A percentile compares a stretch with the other conserved stretches of the same genome.
These are phyloP conservation scores for Podospora sp. DNA, from an alignment of 495 filamentous ascomycete species.

Conservation along the genomic window DNA sequence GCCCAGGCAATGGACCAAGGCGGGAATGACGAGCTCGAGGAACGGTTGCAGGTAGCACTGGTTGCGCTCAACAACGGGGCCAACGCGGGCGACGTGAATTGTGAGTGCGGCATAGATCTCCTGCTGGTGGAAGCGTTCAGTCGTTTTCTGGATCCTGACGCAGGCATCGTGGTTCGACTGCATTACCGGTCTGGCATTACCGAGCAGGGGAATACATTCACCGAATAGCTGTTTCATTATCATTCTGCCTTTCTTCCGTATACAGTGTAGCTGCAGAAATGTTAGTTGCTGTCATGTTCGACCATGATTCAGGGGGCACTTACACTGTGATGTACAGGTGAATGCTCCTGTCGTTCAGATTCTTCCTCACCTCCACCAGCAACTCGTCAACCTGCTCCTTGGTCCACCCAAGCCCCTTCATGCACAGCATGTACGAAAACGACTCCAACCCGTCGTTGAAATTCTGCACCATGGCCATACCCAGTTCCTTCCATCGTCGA, in stretches of 20 bases:
- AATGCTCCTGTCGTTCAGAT: background rate
- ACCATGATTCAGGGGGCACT: too few species aligned
- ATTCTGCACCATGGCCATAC: background rate
- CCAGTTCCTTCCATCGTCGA: background rate
- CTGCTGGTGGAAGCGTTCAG: background rate
- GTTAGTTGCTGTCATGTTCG: background rate
- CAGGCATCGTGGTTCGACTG: conserved; percentile 1
- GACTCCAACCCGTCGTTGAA: background rate
- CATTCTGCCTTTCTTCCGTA: background rate
- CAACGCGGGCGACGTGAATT: conserved; percentile 5
- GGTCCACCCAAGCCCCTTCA: background rate
- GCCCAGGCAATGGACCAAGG: background rate
- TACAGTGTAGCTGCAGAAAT: background rate
- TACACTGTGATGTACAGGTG: background rate
- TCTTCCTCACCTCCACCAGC: background rate
- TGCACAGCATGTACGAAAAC: background rate
- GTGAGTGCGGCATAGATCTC: conserved; percentile 8
- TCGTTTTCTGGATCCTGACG: conserved; percentile 4
- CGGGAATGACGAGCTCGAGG: conserved; percentile 3
- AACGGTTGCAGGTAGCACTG: background rate
- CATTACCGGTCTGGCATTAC: conserved; percentile 10
- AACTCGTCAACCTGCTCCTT: background rate
- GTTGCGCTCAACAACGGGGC: conserved; percentile 8
- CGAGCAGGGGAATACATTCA: conserved; percentile 4
- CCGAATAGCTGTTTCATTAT: background rate